Conservation (phyloP, 23 red algal species). For the Gracilaria domingensis region DNA sequence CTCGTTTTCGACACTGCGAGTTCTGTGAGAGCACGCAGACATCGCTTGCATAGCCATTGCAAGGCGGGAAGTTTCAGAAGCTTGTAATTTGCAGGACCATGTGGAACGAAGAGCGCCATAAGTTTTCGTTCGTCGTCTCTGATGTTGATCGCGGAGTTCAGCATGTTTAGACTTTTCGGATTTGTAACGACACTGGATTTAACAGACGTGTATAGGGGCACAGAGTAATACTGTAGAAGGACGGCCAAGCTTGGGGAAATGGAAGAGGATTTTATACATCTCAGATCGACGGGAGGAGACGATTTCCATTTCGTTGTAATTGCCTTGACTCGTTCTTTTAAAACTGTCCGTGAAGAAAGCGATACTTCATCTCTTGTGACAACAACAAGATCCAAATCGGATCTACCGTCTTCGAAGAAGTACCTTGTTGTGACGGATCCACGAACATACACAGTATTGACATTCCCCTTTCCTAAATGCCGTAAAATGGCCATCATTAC, state of each 20-base stretch:
- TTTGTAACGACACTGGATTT: not conserved
- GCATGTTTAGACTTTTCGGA: not conserved
- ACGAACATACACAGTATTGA: constrained; percentile 49
- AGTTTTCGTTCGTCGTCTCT: constrained; percentile 33
- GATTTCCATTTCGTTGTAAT: not conserved
- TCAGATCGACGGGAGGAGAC: constrained; percentile 11
- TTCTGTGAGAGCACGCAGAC: constrained; percentile 48
- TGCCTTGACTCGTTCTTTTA: not conserved
- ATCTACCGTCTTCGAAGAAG: constrained; percentile 24
- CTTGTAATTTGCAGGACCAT: not conserved
- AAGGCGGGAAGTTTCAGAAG: constrained; percentile 19
- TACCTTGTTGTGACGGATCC: constrained; percentile 41
- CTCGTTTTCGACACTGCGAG: constrained; percentile 7
- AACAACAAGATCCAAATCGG: constrained; percentile 69
- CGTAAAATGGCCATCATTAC: not conserved
- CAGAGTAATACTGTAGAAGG: constrained; percentile 26
- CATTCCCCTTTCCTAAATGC: not conserved
- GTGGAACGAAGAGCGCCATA: not conserved
- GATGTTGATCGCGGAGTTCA: constrained; percentile 18
- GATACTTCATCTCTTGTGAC: constrained; percentile 1
- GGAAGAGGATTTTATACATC: constrained; percentile 1
- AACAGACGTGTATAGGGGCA: not conserved
- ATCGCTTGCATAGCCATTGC: constrained; percentile 66
- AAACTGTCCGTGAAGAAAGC: not conserved
- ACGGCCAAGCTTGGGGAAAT: constrained; percentile 2